Conservation (phyloP, 2,329 filamentous ascomycete species). For the Calonectria naviculata region DNA sequence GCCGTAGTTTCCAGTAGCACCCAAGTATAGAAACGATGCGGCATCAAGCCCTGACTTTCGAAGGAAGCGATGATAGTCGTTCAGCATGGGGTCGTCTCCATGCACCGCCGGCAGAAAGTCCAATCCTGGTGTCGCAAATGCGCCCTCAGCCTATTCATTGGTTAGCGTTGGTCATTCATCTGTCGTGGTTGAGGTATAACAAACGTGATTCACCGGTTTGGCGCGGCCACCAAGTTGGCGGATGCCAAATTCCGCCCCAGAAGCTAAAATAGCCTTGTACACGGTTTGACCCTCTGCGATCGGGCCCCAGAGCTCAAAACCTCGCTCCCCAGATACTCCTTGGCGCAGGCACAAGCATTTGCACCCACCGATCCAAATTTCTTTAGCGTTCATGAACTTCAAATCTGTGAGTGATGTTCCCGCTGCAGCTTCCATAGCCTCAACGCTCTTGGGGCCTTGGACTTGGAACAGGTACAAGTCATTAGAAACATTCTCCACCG, state of each 20-base stretch:
- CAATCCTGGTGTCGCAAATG: not conserved
- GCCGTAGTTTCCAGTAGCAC: not conserved
- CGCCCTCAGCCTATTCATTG: not conserved
- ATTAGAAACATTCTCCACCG: not conserved
- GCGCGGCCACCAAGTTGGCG: not conserved
- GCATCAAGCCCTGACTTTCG: not conserved
- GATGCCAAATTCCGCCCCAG: not conserved
- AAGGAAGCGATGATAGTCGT: not conserved
- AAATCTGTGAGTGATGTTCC: not conserved
- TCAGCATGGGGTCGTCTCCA: not conserved
- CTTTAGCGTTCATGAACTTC: not conserved
- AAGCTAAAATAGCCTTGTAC: not conserved
- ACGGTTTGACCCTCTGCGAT: not conserved
- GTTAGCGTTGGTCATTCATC: not conserved
- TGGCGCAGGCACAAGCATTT: not conserved
- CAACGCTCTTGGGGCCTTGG: not conserved
- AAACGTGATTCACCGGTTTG: not conserved
- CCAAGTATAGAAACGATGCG: not conserved
- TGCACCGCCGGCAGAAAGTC: not conserved
- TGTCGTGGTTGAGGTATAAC: not conserved
- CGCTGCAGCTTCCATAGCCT: not conserved
- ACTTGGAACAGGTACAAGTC: not conserved
- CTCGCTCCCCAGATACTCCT: not conserved
- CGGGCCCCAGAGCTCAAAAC: not conserved
- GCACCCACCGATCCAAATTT: not conserved